Conservation (phyloP, 768 basidiomycete genomes). For the Lentinula boryana region DNA sequence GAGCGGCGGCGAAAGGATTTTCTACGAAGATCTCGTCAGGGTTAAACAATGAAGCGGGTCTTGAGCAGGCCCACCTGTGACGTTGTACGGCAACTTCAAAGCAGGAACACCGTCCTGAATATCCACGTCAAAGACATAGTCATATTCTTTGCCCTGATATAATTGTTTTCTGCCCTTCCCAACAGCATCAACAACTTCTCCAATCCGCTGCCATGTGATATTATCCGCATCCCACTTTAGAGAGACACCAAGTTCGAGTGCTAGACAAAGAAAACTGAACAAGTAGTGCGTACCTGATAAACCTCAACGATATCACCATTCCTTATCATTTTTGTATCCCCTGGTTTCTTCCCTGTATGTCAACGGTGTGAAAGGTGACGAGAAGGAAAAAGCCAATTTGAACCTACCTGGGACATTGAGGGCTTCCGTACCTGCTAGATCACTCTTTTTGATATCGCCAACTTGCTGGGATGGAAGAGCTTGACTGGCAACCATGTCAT, state of each 20-base stretch:
- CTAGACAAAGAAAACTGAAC: not conserved
- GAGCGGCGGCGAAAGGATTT: slow-evolving; percentile 86
- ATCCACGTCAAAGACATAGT: slow-evolving; percentile 99
- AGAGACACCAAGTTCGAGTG: slow-evolving; percentile 3
- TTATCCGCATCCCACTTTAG: slow-evolving; percentile 67
- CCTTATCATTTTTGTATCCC: slow-evolving; percentile 89
- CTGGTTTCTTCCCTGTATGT: slow-evolving; percentile 76
- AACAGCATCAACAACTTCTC: slow-evolving; percentile 93
- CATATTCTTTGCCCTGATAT: slow-evolving; percentile 92
- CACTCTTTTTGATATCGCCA: slow-evolving; percentile 89
- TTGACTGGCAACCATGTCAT: slow-evolving; percentile 71
- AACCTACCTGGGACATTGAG: slow-evolving; percentile 61
- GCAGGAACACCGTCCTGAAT: slow-evolving; percentile 90
- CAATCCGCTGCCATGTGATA: slow-evolving; percentile 85
- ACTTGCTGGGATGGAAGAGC: slow-evolving; percentile 81
- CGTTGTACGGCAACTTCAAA: slow-evolving; percentile 92
- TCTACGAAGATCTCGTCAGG: slow-evolving; percentile 40
- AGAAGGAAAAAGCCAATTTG: not conserved
- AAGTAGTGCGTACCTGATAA: slow-evolving; percentile 59
- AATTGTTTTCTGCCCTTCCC: slow-evolving; percentile 87
- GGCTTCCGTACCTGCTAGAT: slow-evolving; percentile 84
- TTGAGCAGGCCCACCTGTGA: slow-evolving; percentile 48
- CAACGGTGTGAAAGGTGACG: not conserved
- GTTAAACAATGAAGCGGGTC: slow-evolving; percentile 11
- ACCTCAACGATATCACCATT: slow-evolving; percentile 81